These are phyloP conservation scores for Penicillium corylophilum DNA, from an alignment of 2,329 filamentous ascomycete genomes.

Conservation along the genomic window DNA sequence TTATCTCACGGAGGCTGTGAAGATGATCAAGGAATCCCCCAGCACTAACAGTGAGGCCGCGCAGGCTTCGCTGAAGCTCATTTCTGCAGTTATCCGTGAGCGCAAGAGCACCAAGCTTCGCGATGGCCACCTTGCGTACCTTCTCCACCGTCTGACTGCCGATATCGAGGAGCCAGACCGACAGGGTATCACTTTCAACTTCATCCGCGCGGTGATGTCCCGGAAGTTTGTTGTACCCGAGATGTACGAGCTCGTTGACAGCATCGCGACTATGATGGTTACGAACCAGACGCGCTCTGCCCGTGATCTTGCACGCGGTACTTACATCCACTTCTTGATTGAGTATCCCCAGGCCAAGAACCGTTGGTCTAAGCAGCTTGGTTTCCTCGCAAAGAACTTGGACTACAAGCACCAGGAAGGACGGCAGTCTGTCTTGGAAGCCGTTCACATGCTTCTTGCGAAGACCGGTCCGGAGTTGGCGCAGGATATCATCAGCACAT, in stretches of 20 bases:
- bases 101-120: conserved; percentile 72
- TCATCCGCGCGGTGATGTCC: conserved; percentile 81
- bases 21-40: conserved; percentile 71
- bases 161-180: conserved; percentile 91
- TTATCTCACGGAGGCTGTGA: conserved; percentile 81
- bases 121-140: conserved; percentile 76
- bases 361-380: conserved; percentile 83
- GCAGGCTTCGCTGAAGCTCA: conserved; percentile 83
- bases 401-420: conserved; percentile 88
- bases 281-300: conserved; percentile 90
- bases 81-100: conserved; percentile 82
- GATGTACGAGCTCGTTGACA: conserved; percentile 88
- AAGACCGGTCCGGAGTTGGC: conserved; percentile 81
- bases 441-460: conserved; percentile 78
- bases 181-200: conserved; percentile 91
- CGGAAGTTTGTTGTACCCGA: conserved; percentile 80
- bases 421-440: conserved; percentile 88
- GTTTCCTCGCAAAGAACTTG: conserved; percentile 85
- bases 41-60: conserved; percentile 80
- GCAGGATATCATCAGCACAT: conserved; percentile 75
- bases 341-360: conserved; percentile 92
- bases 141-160: conserved; percentile 77
- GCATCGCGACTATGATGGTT: conserved; percentile 88
- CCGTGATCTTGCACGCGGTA: conserved; percentile 80
- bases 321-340: conserved; percentile 90